These are phyloP conservation scores for Gryganskiella cystojenkinii DNA, from an alignment of 192 early-diverging fungal genomes.

Conservation along the genomic window DNA sequence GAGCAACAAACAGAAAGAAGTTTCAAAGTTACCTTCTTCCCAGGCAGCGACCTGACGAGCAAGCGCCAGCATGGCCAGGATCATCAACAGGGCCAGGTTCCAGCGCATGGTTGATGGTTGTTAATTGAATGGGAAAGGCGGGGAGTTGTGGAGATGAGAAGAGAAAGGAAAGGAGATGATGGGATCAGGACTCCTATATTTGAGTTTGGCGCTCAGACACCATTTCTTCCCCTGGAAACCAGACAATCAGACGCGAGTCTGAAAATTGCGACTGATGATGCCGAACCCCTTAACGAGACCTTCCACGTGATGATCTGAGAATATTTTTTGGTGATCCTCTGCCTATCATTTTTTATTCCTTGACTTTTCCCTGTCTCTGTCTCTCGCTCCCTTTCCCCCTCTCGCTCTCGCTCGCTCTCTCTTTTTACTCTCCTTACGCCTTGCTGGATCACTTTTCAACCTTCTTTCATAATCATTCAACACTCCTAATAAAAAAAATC, in stretches of 20 bases:
- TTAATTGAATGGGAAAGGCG: not conserved
- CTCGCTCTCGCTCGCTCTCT: not conserved
- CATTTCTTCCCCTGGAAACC: not conserved
- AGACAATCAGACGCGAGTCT: too few relatives aligned
- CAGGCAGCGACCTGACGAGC: constrained; percentile 38
- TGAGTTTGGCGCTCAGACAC: not conserved
- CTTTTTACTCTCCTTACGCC: too few relatives aligned
- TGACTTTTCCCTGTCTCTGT: not conserved
- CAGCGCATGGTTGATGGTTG: constrained; percentile 31
- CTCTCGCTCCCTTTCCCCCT: not conserved
- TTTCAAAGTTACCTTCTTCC: constrained; percentile 41
- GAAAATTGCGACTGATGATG: too few relatives aligned
- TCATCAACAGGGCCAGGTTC: constrained; percentile 49
- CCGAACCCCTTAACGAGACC: not conserved
- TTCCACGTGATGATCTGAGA: too few relatives aligned
- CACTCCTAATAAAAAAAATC: not conserved
- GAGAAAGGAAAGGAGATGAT: not conserved
- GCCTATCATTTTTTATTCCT: not conserved
- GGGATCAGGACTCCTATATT: not conserved
- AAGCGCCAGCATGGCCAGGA: constrained; percentile 46
- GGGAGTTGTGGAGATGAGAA: not conserved
- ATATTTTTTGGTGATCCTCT: too few relatives aligned
- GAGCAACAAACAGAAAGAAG: not conserved
- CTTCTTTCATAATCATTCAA: not conserved
- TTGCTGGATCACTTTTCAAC: too few relatives aligned